Conservation (phyloP, 1,284 basidiomycete genomes). For the Paramarasmius palmivorus region DNA sequence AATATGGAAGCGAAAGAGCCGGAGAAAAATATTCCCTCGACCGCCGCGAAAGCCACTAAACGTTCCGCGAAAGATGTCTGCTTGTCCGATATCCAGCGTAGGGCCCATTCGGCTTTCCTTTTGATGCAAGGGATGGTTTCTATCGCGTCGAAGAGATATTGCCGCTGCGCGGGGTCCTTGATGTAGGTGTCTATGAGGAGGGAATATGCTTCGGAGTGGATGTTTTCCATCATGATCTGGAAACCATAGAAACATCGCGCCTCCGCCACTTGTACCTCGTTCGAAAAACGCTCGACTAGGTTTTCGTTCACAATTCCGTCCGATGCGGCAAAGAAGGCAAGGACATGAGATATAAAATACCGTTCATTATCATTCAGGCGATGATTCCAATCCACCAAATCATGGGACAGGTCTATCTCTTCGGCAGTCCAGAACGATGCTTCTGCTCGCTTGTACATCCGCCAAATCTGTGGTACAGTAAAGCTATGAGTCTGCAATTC, state of each 20-base stretch:
- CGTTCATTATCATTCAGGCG: conserved; percentile 92
- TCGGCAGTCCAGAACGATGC: conserved; percentile 98
- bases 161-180: conserved; percentile 82
- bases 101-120: conserved; percentile 92
- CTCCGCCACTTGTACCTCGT: conserved; percentile 93
- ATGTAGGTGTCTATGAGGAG: conserved; percentile 98
- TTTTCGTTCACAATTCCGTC: conserved; percentile 99
- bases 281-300: conserved; percentile 91
- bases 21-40: conserved; percentile 98
- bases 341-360: conserved; percentile 94
- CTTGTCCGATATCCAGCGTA: conserved; percentile 89
- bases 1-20: conserved; percentile 96
- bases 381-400: conserved; percentile 91
- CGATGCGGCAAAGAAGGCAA: conserved; percentile 96
- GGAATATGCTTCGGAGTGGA: conserved; percentile 97
- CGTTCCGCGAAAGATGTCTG: conserved; percentile 88
- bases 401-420: conserved; percentile 96
- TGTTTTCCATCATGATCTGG: conserved; percentile 99
- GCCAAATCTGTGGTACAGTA: conserved; percentile 88
- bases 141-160: conserved; percentile 91
- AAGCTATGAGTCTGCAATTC: too few relatives aligned
- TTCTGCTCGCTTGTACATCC: conserved; percentile 93
- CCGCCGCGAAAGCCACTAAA: conserved; percentile 92
- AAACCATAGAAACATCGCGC: conserved; percentile 98
- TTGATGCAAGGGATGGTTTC: conserved; percentile 93